A percentile compares a stretch with the other conserved stretches of the same genome.
Conservation (phyloP, 2,329 filamentous ascomycete genomes). For the Purpureocillium lavendulum region DNA sequence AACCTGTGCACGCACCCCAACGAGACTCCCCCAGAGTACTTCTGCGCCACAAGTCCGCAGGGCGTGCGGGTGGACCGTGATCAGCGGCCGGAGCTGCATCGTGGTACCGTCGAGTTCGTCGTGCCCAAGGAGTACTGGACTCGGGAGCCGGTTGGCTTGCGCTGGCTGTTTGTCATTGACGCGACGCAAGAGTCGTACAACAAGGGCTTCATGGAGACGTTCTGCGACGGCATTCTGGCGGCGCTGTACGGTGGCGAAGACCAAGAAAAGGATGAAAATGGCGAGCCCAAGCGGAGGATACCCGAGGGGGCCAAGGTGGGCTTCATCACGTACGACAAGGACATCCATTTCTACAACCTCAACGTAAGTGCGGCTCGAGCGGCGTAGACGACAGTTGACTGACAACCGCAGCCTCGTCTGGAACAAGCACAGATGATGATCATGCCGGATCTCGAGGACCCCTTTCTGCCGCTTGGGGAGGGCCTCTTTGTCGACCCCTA, state of each 20-base stretch:
- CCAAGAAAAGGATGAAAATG: constrained; percentile 38
- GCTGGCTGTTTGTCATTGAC: constrained; percentile 88
- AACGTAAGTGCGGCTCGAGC: constrained; percentile 46
- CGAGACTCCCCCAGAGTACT: constrained; percentile 87
- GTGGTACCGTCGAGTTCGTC: constrained; percentile 90
- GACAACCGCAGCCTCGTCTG: constrained; percentile 50
- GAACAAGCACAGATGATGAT: constrained; percentile 96
- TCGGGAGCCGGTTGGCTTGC: constrained; percentile 79
- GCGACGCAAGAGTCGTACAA: constrained; percentile 87
- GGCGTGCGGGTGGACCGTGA: constrained; percentile 82
- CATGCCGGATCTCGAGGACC: constrained; percentile 95
- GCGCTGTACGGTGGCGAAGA: constrained; percentile 71
- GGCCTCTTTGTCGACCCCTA: constrained; percentile 92
- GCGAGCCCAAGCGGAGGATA: constrained; percentile 48
- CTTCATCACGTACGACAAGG: constrained; percentile 92
- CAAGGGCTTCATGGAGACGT: constrained; percentile 81
- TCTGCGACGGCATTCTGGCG: constrained; percentile 79
- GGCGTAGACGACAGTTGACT: constrained; percentile 5
- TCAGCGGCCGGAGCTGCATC: constrained; percentile 79
- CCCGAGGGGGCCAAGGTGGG: constrained; percentile 80
- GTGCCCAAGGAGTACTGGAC: constrained; percentile 99
- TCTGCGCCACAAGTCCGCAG: constrained; percentile 79
- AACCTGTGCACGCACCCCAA: constrained; percentile 98
- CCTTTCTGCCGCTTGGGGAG: constrained; percentile 85
- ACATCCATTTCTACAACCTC: constrained; percentile 97